Percentiles rank a stretch among this genome's conserved stretches.
phyloP scores from a whole-genome alignment of 2,329 filamentous ascomycete species.

The Talaromyces rugulosus region DNA sequence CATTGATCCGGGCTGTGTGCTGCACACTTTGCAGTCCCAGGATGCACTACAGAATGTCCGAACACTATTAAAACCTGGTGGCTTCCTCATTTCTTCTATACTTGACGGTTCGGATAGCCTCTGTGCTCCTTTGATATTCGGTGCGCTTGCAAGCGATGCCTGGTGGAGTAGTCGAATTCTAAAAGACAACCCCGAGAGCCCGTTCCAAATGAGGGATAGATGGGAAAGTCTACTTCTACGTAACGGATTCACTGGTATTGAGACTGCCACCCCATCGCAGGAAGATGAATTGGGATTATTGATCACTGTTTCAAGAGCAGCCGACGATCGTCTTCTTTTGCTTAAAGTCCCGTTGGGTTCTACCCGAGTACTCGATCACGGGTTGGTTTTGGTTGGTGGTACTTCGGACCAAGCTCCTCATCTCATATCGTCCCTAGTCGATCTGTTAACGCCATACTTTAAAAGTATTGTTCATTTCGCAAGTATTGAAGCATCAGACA shows the following conservation, averaged over 20 bases:
- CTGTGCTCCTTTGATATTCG: constrained; percentile 22
- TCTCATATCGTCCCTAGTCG: neutral
- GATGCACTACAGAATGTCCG: constrained; percentile 21
- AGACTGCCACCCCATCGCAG: neutral
- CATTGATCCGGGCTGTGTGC: constrained; percentile 29
- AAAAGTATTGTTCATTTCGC: neutral
- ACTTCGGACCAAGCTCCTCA: neutral
- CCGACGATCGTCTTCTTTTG: neutral
- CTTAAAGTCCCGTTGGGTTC: neutral
- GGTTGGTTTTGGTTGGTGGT: neutral
- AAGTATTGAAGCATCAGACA: neutral
- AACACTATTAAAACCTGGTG: constrained; percentile 35
- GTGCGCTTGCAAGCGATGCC: neutral
- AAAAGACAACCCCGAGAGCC: neutral
- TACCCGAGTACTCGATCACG: neutral
- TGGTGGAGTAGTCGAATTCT: constrained; percentile 3
- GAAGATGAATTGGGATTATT: neutral
- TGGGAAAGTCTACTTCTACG: neutral
- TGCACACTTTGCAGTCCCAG: constrained; percentile 22
- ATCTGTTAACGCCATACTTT: neutral
- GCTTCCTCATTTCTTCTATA: constrained; percentile 31
- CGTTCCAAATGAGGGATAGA: neutral
- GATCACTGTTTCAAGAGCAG: neutral
- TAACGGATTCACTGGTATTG: constrained; percentile 3
- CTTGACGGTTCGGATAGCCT: constrained; percentile 34